Conservation (phyloP, 2,329 filamentous ascomycete genomes). For the Aspergillus ochraceus region DNA sequence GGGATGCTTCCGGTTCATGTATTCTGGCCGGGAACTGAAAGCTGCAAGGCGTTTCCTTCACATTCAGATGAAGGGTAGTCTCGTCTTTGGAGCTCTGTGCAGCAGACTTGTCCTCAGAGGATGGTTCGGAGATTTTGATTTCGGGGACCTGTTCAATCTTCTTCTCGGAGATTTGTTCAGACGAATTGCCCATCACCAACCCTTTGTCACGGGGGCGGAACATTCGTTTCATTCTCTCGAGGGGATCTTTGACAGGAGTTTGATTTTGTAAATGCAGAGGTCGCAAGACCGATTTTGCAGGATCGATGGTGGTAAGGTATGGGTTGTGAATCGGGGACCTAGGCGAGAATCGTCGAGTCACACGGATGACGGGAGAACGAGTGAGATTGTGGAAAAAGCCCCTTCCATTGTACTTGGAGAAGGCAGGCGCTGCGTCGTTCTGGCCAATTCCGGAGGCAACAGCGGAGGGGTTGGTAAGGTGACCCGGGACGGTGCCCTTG, state of each 20-base stretch:
- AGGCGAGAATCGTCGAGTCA: slow-evolving; percentile 11
- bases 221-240: neutral
- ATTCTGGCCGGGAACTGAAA: slow-evolving; percentile 12
- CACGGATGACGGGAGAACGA: slow-evolving; percentile 8
- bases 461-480: neutral
- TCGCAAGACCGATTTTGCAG: neutral
- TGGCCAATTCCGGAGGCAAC: neutral
- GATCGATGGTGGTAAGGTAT: neutral
- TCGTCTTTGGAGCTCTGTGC: neutral
- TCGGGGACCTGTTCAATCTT: too few relatives aligned
- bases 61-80: neutral
- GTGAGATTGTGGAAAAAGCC: neutral
- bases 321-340: neutral
- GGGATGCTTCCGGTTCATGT: slow-evolving; percentile 4
- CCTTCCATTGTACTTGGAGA: neutral
- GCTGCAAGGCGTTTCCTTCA: neutral
- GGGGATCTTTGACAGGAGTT: neutral
- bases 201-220: neutral
- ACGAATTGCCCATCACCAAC: neutral
- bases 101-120: neutral
- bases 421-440: neutral
- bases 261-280: neutral
- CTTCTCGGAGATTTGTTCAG: neutral
- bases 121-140: neutral
- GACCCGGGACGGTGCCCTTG: neutral